These are phyloP conservation scores for Dimocarpus longan DNA, from an alignment of 345 rosid species.

Conservation along the genomic window DNA sequence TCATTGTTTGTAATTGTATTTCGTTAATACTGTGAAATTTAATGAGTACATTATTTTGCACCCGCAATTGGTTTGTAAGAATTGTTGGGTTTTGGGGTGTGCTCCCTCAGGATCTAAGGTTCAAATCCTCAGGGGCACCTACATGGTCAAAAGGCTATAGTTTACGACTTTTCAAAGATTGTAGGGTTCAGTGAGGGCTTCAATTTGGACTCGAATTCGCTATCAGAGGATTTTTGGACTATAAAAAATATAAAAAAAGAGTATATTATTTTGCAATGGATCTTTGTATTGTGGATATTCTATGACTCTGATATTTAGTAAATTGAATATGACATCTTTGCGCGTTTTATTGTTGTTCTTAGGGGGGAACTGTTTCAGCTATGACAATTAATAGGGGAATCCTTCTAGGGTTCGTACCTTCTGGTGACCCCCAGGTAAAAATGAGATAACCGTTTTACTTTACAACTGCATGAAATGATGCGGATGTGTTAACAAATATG, in stretches of 20 bases:
- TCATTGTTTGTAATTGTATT: too few species aligned
- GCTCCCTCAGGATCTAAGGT: too few species aligned
- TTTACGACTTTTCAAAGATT: too few species aligned
- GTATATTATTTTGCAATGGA: too few species aligned
- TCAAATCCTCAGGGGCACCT: too few species aligned
- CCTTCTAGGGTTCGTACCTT: constrained; percentile 83
- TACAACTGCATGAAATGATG: not conserved
- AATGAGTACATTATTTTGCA: not conserved
- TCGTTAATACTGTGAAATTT: not conserved
- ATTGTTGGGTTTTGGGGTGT: too few species aligned
- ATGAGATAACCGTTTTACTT: not conserved
- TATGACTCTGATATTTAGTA: not conserved
- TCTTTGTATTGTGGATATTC: not conserved
- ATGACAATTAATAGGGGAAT: constrained; percentile 90
- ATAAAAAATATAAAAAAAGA: too few species aligned
- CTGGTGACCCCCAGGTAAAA: constrained; percentile 60
- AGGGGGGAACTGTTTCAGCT: constrained; percentile 93
- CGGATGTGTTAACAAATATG: not conserved
- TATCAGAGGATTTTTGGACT: too few species aligned
- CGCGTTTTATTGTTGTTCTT: constrained; percentile 30
- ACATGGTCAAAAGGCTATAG: too few species aligned
- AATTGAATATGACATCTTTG: not conserved
- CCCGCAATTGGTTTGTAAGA: too few species aligned
- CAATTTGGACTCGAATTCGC: too few species aligned
- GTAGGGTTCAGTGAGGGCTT: too few species aligned